These are phyloP conservation scores for Penicillium bovifimosum DNA, from an alignment of 495 filamentous ascomycete genomes.

Conservation along the genomic window DNA sequence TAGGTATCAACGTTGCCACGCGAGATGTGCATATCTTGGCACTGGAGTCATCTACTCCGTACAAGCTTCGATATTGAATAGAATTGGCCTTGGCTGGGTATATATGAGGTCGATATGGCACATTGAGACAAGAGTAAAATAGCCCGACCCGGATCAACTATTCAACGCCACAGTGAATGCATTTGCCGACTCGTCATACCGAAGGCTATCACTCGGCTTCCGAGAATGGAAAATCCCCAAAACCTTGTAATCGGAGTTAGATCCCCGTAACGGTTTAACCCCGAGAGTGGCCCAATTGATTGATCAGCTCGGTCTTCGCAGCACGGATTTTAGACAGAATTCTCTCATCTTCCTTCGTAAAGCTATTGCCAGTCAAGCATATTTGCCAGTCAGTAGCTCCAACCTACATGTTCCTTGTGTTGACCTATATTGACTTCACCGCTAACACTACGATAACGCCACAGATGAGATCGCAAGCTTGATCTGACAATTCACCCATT, in stretches of 20 bases:
- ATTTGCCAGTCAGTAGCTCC: background rate
- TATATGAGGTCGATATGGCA: no score
- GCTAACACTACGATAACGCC: background rate
- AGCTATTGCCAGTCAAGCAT: background rate
- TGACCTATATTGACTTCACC: background rate
- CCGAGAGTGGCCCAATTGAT: slow-evolving; percentile 6
- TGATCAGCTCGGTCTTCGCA: slow-evolving; percentile 16
- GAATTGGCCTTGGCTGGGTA: no score
- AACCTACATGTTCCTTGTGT: background rate
- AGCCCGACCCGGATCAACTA: no score
- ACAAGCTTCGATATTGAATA: no score
- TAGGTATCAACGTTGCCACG: no score
- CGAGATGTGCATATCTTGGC: no score
- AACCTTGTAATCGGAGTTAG: background rate
- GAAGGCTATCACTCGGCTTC: background rate
- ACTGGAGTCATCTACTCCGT: no score
- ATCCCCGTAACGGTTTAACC: background rate
- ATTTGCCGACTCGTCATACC: no score
- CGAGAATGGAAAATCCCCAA: no score
- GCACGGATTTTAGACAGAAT: background rate
- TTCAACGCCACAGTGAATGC: background rate
- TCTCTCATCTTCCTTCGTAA: background rate
- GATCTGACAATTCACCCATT: background rate
- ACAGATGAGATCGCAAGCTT: background rate
- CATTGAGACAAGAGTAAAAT: no score